Percentiles rank a stretch among this genome's conserved stretches.
phyloP scores from a whole-genome alignment of 768 basidiomycete genomes.

The Suillus spraguei region DNA sequence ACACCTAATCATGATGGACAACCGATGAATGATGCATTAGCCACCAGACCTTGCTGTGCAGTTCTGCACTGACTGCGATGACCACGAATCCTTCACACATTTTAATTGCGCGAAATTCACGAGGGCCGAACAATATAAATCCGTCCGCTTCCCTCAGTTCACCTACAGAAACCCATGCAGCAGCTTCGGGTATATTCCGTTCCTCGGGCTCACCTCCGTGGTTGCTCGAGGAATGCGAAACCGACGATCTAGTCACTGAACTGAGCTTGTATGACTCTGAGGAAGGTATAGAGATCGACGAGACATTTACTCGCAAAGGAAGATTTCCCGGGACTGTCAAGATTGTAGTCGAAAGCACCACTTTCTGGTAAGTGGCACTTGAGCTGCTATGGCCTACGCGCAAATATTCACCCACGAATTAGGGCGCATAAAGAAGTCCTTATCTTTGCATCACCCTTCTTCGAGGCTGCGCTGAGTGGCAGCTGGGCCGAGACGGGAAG shows the following conservation, averaged over 20 bases:
- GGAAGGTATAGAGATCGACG: conserved; percentile 77
- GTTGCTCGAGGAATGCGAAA: conserved; percentile 76
- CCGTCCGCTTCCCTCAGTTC: conserved; percentile 81
- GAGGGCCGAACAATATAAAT: conserved; percentile 74
- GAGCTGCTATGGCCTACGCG: conserved; percentile 2
- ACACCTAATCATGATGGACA: background rate
- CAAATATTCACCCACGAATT: conserved; percentile 14
- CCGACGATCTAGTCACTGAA: conserved; percentile 69
- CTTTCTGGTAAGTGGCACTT: conserved; percentile 74
- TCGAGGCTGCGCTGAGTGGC: conserved; percentile 87
- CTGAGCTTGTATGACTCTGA: conserved; percentile 67
- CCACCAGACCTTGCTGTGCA: background rate
- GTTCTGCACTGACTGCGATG: conserved; percentile 35
- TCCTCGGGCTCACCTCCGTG: conserved; percentile 80
- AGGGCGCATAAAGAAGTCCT: conserved; percentile 94
- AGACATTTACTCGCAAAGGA: conserved; percentile 70
- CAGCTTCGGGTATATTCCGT: conserved; percentile 82
- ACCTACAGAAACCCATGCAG: conserved; percentile 87
- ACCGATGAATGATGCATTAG: background rate
- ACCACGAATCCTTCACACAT: conserved; percentile 84
- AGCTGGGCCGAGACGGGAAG: conserved; percentile 91
- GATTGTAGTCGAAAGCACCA: conserved; percentile 85
- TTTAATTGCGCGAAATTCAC: conserved; percentile 84
- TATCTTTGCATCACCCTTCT: conserved; percentile 94
- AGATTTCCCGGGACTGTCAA: conserved; percentile 86